These are phyloP conservation scores for Gremmenia infestans DNA, from an alignment of 2,329 filamentous ascomycete species.

Conservation along the genomic window DNA sequence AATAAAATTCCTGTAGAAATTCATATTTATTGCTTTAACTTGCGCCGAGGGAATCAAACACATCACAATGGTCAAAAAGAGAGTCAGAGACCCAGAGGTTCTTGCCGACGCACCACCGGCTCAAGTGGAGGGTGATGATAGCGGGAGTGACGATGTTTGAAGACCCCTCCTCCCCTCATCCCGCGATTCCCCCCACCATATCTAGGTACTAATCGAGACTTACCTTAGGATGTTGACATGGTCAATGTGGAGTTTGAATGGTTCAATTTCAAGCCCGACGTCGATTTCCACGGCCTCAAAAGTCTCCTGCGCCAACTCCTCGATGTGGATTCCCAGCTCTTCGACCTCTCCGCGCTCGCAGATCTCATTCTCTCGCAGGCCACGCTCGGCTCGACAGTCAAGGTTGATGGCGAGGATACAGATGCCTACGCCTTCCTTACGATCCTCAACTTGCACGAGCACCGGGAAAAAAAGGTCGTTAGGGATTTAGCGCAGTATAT, in stretches of 20 bases:
- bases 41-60: too few relatives aligned
- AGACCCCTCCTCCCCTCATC: not conserved
- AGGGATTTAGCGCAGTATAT: slow-evolving; percentile 70
- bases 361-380: slow-evolving; percentile 85
- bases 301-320: slow-evolving; percentile 85
- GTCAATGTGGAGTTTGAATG: slow-evolving; percentile 97
- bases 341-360: slow-evolving; percentile 81
- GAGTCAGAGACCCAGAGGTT: slow-evolving; percentile 30
- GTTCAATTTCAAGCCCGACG: slow-evolving; percentile 86
- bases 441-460: slow-evolving; percentile 74
- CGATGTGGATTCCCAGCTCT: slow-evolving; percentile 78
- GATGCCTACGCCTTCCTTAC: slow-evolving; percentile 93
- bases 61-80: slow-evolving; percentile 33
- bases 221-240: slow-evolving; percentile 72
- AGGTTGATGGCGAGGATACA: slow-evolving; percentile 89
- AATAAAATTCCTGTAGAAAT: too few relatives aligned
- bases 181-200: not conserved
- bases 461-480: slow-evolving; percentile 69
- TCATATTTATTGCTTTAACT: too few relatives aligned
- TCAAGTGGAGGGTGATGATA: slow-evolving; percentile 22
- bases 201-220: not conserved
- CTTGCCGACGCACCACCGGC: slow-evolving; percentile 27
- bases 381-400: slow-evolving; percentile 87
- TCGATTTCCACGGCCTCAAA: slow-evolving; percentile 95
- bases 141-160: slow-evolving; percentile 30